Percentiles rank a stretch among this genome's conserved stretches.
phyloP scores from a whole-genome alignment of 129 eudicot species.

The Lactuca sativa region DNA sequence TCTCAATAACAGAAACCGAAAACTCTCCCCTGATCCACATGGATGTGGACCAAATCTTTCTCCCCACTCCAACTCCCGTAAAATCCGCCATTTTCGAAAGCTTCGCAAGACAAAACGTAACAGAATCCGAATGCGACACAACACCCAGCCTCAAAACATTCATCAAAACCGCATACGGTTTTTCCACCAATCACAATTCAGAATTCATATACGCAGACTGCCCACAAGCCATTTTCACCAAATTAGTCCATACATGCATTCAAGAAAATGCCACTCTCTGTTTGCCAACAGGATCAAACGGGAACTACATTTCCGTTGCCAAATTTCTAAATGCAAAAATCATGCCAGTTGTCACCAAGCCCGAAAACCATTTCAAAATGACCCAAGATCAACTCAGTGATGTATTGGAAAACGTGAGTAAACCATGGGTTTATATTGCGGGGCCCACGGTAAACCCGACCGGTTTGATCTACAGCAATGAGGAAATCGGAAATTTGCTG shows the following conservation, averaged over 20 bases:
- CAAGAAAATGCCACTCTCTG: constrained; percentile 88
- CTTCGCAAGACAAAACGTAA: constrained; percentile 84
- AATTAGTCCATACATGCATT: constrained; percentile 78
- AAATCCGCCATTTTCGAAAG: constrained; percentile 95
- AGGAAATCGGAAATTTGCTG: constrained; percentile 65
- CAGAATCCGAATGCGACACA: constrained; percentile 74
- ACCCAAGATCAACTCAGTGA: constrained; percentile 49
- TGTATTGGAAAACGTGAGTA: constrained; percentile 46
- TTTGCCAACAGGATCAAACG: constrained; percentile 83
- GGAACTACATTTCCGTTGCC: constrained; percentile 77
- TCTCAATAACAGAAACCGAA: constrained; percentile 54
- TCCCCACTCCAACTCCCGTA: constrained; percentile 71
- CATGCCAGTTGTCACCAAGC: constrained; percentile 46
- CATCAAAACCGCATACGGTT: constrained; percentile 58
- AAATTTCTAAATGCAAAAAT: constrained; percentile 66
- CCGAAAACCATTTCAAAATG: constrained; percentile 67
- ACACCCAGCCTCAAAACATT: constrained; percentile 60
- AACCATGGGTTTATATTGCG: constrained; percentile 88
- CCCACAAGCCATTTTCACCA: constrained; percentile 69
- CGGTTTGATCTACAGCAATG: constrained; percentile 73
- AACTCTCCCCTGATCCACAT: constrained; percentile 61
- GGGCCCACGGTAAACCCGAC: constrained; percentile 93
- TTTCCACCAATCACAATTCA: constrained; percentile 46
- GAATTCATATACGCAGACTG: constrained; percentile 75
- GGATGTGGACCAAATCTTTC: constrained; percentile 86